Conservation (phyloP, 805 yeast species). For the Scheffersomyces stipitis region DNA sequence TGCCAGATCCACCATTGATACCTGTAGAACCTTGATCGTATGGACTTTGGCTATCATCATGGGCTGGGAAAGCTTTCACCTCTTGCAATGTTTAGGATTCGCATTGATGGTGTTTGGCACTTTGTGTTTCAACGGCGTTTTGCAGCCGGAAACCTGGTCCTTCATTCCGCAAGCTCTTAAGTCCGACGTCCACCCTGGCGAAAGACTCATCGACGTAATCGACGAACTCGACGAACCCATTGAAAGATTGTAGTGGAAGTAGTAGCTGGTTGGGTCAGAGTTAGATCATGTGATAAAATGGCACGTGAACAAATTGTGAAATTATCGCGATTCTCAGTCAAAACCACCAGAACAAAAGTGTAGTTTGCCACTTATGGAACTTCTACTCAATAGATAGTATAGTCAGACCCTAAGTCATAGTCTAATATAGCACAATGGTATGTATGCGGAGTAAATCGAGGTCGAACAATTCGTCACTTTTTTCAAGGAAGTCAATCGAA, state of each 20-base stretch:
- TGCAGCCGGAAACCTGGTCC: constrained; percentile 49
- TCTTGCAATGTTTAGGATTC: constrained; percentile 67
- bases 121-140: constrained; percentile 67
- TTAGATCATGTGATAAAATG: too few species aligned
- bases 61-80: constrained; percentile 74
- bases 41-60: constrained; percentile 68
- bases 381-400: too few species aligned
- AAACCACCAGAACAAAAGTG: too few species aligned
- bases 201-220: constrained; percentile 19
- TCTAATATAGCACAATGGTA: too few species aligned
- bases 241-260: constrained; percentile 22
- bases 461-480: too few species aligned
- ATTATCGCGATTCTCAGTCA: too few species aligned
- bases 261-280: too few species aligned
- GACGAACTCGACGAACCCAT: constrained; percentile 26
- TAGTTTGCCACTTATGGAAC: too few species aligned
- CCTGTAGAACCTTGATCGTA: constrained; percentile 71
- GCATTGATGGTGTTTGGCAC: constrained; percentile 67
- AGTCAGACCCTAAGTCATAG: too few species aligned
- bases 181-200: constrained; percentile 10
- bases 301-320: too few species aligned
- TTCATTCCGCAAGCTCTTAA: constrained; percentile 50
- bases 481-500: too few species aligned
- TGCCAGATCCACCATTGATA: constrained; percentile 74
- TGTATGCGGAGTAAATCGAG: too few species aligned